Evolutionary conservation across 768 basidiomycete genomes (phyloP), one percentile per base, ranked within the genome.

Genomic region (Pleurotus platypus): DNA sequence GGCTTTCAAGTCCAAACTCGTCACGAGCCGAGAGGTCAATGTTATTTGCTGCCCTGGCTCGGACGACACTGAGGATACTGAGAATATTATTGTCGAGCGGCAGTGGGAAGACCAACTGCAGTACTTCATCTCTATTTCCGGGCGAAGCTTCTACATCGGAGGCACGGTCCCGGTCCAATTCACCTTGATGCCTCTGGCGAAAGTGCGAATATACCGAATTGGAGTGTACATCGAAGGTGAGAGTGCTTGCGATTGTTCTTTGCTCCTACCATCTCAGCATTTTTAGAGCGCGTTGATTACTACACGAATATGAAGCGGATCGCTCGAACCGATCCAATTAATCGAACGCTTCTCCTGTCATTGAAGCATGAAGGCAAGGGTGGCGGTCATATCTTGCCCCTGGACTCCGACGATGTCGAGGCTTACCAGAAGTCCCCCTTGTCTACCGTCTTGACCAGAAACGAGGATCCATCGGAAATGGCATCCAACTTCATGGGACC

Each of bases 81-180:
- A 85, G 60, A 90, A 84, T 62, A 84, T 98, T 50, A 79, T 92
- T 49, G 84, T 98, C 13, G 90, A 96, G 66, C 77, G 92, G 16
- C 84, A 89, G 63, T 99, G 95, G 96, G 95, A 98, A 57, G 80
- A 84, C 49, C 90, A 96, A 67, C 66, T 94, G 62, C 85, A 88
- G 57, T 97, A 95, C 64, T 75, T 89, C 43, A 84, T 97, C 49
- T 80, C 85, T 2, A 72, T 94, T 11, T 79, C 84, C 13, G 87
- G 85, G 4, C 84, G 88, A 58, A 86, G 83, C 58, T 91, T 94
- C 70, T 83, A 87, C 15, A 82, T 98, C 24, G 95, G 94, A 30
- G 90, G 92, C 39, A 78, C 78, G 4, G 78, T 98, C 51, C 92
- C 94, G 0, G 72, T 98, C 22, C 82, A 82, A 24, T 76, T 99